Evolutionary conservation across 306 rosid genomes (phyloP).

Genomic region (Begonia peltatifolia): DNA sequence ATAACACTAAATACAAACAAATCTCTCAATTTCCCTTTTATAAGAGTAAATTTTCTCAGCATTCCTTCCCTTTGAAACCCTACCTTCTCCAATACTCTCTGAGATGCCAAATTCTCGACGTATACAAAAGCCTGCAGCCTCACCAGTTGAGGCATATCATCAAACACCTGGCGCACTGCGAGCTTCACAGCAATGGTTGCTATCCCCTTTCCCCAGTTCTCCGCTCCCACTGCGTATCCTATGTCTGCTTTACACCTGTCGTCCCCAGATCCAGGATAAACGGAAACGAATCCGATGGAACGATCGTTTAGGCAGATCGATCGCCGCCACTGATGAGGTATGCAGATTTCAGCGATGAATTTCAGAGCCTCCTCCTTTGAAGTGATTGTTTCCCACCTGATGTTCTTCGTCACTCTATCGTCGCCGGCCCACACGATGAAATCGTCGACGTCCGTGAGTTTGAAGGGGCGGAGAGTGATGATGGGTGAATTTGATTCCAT

Average conservation of each 20-base stretch:
- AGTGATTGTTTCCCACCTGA: conserved; percentile 24
- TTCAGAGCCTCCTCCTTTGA: conserved; percentile 37
- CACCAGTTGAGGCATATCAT: conserved; percentile 25
- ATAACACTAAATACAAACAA: conserved; percentile 22
- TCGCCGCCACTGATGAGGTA: conserved; percentile 50
- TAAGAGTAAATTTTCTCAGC: conserved; percentile 27
- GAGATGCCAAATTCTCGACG: conserved; percentile 37
- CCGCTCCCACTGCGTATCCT: conserved; percentile 30
- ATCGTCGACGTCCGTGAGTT: conserved; percentile 36
- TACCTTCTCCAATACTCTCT: conserved; percentile 46
- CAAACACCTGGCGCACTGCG: conserved; percentile 26
- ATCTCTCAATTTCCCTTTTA: conserved; percentile 31
- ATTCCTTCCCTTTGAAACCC: conserved; percentile 53
- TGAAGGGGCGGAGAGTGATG: conserved; percentile 32
- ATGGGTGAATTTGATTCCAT: conserved; percentile 20
- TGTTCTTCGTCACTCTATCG: conserved; percentile 20
- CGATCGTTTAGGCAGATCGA: conserved; percentile 37
- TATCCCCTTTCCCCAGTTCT: conserved; percentile 46
- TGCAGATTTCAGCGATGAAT: conserved; percentile 42
- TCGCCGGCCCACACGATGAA: conserved; percentile 49
- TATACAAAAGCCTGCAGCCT: conserved; percentile 33
- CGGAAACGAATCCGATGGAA: conserved; percentile 27
- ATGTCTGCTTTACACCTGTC: conserved; percentile 35
- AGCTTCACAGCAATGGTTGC: conserved; percentile 26
- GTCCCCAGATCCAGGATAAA: conserved; percentile 22